Conservation (phyloP, 352 stramenopile species). For the Globisporangium iwayamae region DNA sequence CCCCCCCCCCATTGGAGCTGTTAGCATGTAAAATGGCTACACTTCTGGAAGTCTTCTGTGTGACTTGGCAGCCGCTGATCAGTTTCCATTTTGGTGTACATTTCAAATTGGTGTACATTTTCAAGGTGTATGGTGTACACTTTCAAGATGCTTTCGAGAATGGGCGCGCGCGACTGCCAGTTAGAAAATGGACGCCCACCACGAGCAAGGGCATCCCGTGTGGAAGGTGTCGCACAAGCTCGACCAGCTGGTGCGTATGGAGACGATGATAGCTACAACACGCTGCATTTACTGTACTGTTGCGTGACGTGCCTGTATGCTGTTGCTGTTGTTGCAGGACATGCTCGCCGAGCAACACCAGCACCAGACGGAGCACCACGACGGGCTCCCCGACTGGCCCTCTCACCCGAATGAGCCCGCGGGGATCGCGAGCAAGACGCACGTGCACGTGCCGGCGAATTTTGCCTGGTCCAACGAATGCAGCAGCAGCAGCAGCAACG, state of each 20-base stretch:
- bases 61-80: too few species aligned
- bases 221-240: constrained; percentile 57
- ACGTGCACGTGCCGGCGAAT: constrained; percentile 27
- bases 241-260: constrained; percentile 34
- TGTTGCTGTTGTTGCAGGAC: constrained; percentile 20
- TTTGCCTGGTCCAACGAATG: constrained; percentile 41
- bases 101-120: too few species aligned
- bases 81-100: too few species aligned
- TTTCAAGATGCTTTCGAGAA: background rate
- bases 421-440: constrained; percentile 27
- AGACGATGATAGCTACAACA: background rate
- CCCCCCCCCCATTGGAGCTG: background rate
- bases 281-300: background rate
- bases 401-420: constrained; percentile 25
- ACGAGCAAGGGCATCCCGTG: constrained; percentile 22
- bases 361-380: constrained; percentile 35
- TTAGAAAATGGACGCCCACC: background rate
- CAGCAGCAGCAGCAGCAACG: background rate
- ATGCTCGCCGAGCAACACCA: constrained; percentile 55
- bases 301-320: constrained; percentile 1
- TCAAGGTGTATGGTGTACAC: background rate
- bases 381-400: constrained; percentile 48
- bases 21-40: background rate
- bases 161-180: too few species aligned
- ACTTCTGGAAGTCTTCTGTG: background rate